These are phyloP conservation scores for Pythium sukuiense DNA, from an alignment of 352 stramenopile genomes.

Conservation along the genomic window DNA sequence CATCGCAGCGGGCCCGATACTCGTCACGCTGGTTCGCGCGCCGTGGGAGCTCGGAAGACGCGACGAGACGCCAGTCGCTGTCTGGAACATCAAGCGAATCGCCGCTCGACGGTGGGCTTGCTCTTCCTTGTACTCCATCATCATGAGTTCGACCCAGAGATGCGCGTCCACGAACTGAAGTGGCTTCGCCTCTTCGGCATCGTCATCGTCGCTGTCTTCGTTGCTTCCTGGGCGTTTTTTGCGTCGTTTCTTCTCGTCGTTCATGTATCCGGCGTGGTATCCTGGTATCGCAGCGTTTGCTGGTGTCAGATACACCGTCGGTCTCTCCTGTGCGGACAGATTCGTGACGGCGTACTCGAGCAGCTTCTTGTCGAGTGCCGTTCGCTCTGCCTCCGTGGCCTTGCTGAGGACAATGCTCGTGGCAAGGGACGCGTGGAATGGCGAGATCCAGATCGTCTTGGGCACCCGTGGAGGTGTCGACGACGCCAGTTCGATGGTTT, in stretches of 20 bases:
- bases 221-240: not conserved
- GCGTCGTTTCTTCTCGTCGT: conserved; percentile 10
- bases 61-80: conserved; percentile 49
- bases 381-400: conserved; percentile 59
- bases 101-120: conserved; percentile 88
- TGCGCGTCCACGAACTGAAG: conserved; percentile 73
- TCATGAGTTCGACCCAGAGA: conserved; percentile 85
- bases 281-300: conserved; percentile 4
- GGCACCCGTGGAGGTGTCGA: conserved; percentile 31
- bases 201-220: conserved; percentile 20
- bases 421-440: conserved; percentile 68
- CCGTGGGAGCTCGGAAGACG: not conserved
- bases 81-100: conserved; percentile 93
- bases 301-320: conserved; percentile 42
- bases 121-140: conserved; percentile 92
- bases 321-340: conserved; percentile 57
- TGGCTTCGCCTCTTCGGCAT: conserved; percentile 6
- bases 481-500: conserved; percentile 9
- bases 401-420: conserved; percentile 75
- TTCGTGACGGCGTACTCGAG: conserved; percentile 65
- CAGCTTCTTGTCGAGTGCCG: conserved; percentile 63
- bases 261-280: conserved; percentile 11
- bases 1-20: conserved; percentile 50
- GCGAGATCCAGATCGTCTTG: conserved; percentile 83
- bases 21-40: conserved; percentile 6